Evolutionary conservation across 2,329 filamentous ascomycete species (phyloP).

Genomic region (Pestalotiopsis sp.): DNA sequence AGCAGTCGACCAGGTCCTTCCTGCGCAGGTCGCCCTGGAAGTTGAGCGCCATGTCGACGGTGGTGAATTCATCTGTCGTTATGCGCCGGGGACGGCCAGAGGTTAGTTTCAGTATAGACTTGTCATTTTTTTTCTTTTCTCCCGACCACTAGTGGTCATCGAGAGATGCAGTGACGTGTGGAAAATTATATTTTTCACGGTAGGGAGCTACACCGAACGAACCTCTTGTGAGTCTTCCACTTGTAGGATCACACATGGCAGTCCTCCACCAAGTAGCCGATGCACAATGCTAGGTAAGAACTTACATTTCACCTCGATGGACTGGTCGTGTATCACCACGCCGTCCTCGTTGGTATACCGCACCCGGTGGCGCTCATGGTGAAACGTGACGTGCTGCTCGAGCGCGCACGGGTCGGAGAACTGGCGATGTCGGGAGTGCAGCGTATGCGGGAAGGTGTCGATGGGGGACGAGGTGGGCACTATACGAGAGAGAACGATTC

Average conservation of each 20-base stretch:
- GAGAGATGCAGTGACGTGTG: background rate
- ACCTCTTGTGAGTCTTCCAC: too few relatives aligned
- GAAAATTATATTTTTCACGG: background rate
- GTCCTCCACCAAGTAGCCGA: background rate
- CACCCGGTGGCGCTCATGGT: constrained; percentile 44
- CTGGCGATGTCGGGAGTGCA: constrained; percentile 50
- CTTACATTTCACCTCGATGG: constrained; percentile 42
- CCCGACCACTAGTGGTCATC: too few relatives aligned
- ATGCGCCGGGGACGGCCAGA: background rate
- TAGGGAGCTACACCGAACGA: too few relatives aligned
- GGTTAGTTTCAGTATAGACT: background rate
- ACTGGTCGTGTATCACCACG: constrained; percentile 47
- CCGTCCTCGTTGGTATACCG: constrained; percentile 48
- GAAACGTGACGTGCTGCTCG: constrained; percentile 49
- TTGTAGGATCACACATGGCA: background rate
- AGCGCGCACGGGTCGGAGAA: constrained; percentile 50
- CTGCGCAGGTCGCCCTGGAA: constrained; percentile 50
- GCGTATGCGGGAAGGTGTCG: constrained; percentile 48
- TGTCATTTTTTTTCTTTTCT: background rate
- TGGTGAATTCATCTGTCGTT: constrained; percentile 44
- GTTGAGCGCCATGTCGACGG: constrained; percentile 44
- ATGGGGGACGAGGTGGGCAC: constrained; percentile 46
- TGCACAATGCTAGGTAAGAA: background rate
- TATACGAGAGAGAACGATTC: constrained; percentile 20
- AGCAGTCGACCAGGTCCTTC: constrained; percentile 50